A percentile compares a stretch with the other conserved stretches of the same genome.
Conservation (phyloP, 2,329 filamentous ascomycete species). For the Aspergillus sp. region DNA sequence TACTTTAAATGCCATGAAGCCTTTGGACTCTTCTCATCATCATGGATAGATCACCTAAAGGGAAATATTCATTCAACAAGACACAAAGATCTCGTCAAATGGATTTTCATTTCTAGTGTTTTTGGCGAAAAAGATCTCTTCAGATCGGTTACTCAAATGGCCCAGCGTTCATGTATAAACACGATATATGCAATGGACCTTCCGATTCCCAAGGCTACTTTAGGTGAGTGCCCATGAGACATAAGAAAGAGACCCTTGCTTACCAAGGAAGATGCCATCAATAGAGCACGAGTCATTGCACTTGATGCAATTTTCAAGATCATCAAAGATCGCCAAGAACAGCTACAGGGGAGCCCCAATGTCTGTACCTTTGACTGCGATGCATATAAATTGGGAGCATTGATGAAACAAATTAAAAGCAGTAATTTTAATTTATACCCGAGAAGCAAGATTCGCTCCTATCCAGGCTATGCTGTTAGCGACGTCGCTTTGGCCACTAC, state of each 20-base stretch:
- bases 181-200: not conserved
- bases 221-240: not conserved
- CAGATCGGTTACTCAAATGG: not conserved
- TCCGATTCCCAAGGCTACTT: not conserved
- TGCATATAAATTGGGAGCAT: too few species aligned
- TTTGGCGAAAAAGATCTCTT: not conserved
- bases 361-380: too few species aligned
- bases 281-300: not conserved
- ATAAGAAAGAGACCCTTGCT: not conserved
- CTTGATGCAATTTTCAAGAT: not conserved
- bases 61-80: not conserved
- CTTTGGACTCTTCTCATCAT: not conserved
- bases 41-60: not conserved
- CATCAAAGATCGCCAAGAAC: not conserved
- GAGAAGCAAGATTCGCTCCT: too few species aligned
- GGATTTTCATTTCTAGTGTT: constrained; percentile 1
- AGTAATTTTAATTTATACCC: too few species aligned
- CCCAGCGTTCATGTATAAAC: not conserved
- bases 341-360: too few species aligned
- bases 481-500: too few species aligned
- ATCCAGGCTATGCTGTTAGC: too few species aligned
- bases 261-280: not conserved
- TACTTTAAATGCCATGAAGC: constrained; percentile 4
- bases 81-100: not conserved
- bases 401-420: too few species aligned